A percentile compares a stretch with the other conserved stretches of the same genome.
Evolutionary conservation across 1,284 basidiomycete species (phyloP).

Genomic region (Stygiomarasmius scandens): DNA sequence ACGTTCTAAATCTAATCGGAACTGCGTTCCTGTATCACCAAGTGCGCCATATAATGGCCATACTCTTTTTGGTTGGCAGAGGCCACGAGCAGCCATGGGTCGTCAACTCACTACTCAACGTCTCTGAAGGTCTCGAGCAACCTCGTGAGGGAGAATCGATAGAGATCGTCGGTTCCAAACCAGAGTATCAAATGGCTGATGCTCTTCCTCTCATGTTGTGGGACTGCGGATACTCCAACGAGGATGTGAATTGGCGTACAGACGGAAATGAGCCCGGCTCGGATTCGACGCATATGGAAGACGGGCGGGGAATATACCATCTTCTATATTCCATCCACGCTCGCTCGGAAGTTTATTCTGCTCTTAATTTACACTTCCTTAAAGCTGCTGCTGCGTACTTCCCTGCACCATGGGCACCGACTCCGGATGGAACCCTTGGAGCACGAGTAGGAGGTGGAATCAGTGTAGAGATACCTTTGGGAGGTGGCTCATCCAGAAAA

Average conservation of each 20-base stretch:
- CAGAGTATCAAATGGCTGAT: slow-evolving; percentile 92
- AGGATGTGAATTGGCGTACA: slow-evolving; percentile 76
- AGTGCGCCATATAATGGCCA: slow-evolving; percentile 94
- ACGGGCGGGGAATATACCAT: slow-evolving; percentile 47
- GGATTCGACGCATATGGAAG: slow-evolving; percentile 32
- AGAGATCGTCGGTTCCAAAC: slow-evolving; percentile 70
- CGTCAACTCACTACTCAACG: slow-evolving; percentile 79
- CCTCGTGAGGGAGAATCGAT: slow-evolving; percentile 40
- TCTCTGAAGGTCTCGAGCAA: slow-evolving; percentile 37
- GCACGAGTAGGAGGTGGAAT: slow-evolving; percentile 16
- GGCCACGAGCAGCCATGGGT: slow-evolving; percentile 78
- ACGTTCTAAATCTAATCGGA: slow-evolving; percentile 87
- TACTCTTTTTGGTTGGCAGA: slow-evolving; percentile 88
- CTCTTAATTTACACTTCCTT: slow-evolving; percentile 68
- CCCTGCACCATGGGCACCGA: slow-evolving; percentile 26
- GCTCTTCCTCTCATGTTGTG: slow-evolving; percentile 91
- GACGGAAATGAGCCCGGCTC: slow-evolving; percentile 44
- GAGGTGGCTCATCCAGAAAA: slow-evolving; percentile 70
- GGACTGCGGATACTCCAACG: slow-evolving; percentile 81
- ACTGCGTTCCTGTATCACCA: slow-evolving; percentile 96
- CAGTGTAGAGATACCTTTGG: slow-evolving; percentile 55
- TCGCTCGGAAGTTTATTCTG: slow-evolving; percentile 59
- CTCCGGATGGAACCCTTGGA: slow-evolving; percentile 22
- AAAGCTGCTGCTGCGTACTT: slow-evolving; percentile 54
- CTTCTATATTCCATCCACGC: slow-evolving; percentile 61